Base-by-base conservation (phyloP, 805 yeast genomes). In the Nakazawaea peltata region DNA sequence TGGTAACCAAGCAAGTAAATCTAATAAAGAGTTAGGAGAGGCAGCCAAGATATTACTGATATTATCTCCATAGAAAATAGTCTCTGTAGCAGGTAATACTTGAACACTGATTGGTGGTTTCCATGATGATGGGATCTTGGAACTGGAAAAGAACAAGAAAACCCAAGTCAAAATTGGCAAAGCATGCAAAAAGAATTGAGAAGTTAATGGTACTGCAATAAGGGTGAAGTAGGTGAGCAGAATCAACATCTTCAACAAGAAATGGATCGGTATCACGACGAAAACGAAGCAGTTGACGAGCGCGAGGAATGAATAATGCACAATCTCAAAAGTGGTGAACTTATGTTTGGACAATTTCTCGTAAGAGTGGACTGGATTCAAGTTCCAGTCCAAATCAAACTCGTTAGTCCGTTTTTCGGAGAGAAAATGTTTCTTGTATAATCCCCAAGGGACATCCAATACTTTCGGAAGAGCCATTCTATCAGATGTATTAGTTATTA, bases 1-100 rank as follows among this genome's bases (percentile, higher is more conserved):
- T 2, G 98, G 97, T 26, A 90, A 58, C 96, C 96, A 88, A 4
- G 97, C 96, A 33, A 85, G 47, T n/a, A 88, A 64, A 53, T 88
- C 97, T 37, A 84, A 61, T 5, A 75, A 47, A 2, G 81, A 55
- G 41, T 67, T 72, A 13, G 81, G 77, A 12, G 77, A 65, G 5
- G 88, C 73, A 1, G 96, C 92, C 48, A 87, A 67, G 17, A 88
- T 77, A 47, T 81, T 83, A 35, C 88, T 77, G 48, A 90, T 66
- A 57, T 90, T 83, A 49, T 88, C 95, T 34, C 97, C 97, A 51
- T 86, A 88, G 40, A 90, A 62, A 37, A 88, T 81, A 27, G 96
- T 85, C 56, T 88, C 97, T 61, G 87, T 67, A 2, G 94, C 92
- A 0, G 97, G 97, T 32, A 88, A 68, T 16, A 84, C 79, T 46